Percentiles rank a stretch among this genome's conserved stretches.
phyloP scores from a whole-genome alignment of 2,329 filamentous ascomycete species.

The Fusarium sp. region DNA sequence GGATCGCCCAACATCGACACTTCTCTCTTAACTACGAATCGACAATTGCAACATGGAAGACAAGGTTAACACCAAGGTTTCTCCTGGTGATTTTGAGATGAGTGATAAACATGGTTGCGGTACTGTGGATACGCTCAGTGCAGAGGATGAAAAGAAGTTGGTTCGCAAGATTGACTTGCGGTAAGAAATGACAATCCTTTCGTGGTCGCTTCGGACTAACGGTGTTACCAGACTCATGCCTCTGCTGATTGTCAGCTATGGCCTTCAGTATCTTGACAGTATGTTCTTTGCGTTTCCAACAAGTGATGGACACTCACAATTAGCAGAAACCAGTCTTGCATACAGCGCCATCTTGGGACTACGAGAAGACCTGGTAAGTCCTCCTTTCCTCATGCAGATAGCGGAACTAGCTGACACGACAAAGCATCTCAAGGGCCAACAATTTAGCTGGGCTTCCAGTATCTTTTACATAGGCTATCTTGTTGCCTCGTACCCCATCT shows the following conservation, averaged over 20 bases:
- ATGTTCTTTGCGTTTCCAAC: not conserved
- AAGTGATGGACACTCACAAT: not conserved
- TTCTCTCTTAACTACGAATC: not conserved
- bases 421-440: slow-evolving; percentile 39
- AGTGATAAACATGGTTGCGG: slow-evolving; percentile 2
- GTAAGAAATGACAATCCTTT: not conserved
- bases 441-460: slow-evolving; percentile 60
- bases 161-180: slow-evolving; percentile 31
- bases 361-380: slow-evolving; percentile 4
- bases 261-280: slow-evolving; percentile 23
- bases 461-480: slow-evolving; percentile 64
- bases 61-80: not conserved
- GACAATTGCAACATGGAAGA: not conserved
- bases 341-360: slow-evolving; percentile 22
- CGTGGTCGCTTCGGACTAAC: not conserved
- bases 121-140: not conserved
- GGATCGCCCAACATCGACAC: not conserved
- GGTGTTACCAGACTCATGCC: slow-evolving; percentile 8
- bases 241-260: slow-evolving; percentile 21
- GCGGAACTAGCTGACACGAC: not conserved
- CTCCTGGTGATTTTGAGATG: not conserved
- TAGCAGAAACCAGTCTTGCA: slow-evolving; percentile 18
- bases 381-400: too few relatives aligned
- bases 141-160: slow-evolving; percentile 27
- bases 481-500: slow-evolving; percentile 35